Base-by-base conservation (phyloP, 306 rosid species). In the Dalbergia cochinchinensis region DNA sequence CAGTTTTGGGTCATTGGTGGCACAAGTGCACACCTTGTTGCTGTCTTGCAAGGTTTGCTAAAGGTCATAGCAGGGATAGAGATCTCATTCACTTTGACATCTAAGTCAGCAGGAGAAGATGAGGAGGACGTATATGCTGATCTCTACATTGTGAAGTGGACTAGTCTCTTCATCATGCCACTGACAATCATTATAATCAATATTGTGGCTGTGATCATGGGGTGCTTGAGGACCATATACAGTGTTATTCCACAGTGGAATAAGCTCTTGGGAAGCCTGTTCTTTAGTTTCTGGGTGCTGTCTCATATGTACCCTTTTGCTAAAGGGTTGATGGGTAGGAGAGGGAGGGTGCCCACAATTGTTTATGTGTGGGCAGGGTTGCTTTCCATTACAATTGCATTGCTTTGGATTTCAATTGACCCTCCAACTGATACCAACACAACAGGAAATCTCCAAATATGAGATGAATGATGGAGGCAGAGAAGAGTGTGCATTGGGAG, bases 1-100 rank as follows among this genome's bases (percentile, higher is more conserved):
- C 98, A 93, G 59, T 93, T 93, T 78, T 91, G 97, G 98, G 87
- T 86, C 65, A 93, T 93, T 19, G 98, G 97, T 14, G 98, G 98
- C 22, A 88, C 97, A 2, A 93, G 98, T 63, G 90, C 98, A 16
- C 98, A 93, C 88, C 93, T 91, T 65, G 92, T 77, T 1, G 98
- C 97, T 6, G 98, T 91, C 15, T 7, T 91, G 16, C 98, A 93
- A 76, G 97, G 98, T 3, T 82, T 93, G 47, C 71, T 93, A 22
- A 93, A 93, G 73, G 86, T 90, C 33, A 4, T 93, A 37, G 93
- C 94, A 0, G 98, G 98, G 1, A 80, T 93, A 8, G 97, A 91
- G 50, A 93, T 93, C 51, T 84, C 89, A 15, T 93, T 93, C 71
- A 93, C 90, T 12, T 76, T 93, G 15, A 91, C 97, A 6, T 67